Base-by-base conservation (phyloP, 345 rosid species). In the Euphorbia pulcherrima region DNA sequence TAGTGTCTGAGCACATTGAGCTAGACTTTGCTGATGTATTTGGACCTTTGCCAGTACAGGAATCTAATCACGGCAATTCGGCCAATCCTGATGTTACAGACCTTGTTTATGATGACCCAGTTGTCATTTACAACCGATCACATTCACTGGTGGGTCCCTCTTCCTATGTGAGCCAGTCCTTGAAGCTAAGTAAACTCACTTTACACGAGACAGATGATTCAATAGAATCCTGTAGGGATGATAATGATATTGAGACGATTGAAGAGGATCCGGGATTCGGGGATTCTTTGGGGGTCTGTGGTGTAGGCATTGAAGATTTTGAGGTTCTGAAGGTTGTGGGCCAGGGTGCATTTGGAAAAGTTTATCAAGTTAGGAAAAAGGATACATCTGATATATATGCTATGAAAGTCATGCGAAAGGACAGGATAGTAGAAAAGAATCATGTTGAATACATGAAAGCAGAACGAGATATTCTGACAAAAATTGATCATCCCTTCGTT, bases 391-490 rank as follows among this genome's bases (percentile, higher is more conserved):
- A 94, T 75, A 88, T 94, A 69, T 89, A 75, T 65, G 99, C 99
- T 2, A 94, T 94, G 99, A 94, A 94, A 85, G 99, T 94, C 64
- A 87, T 94, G 97, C 77, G 99, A 54, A 94, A 94, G 84, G 99
- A 94, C 74, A 85, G 78, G 67, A 88, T 94, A 13, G 82, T 94
- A 85, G 96, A 94, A 86, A 91, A 85, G 82, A 86, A 94, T 79
- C 97, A 89, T 48, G 95, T 86, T 1, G 97, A 83, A 63, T 94
- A 91, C 85, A 94, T 89, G 99, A 89, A 87, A 81, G 92, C 96
- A 23, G 99, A 94, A 78, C 90, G 94, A 60, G 96, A 94, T 60
- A 94, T 94, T 66, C 79, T 94, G 39, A 89, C 88, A 0, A 88
- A 88, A 76, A 77, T 87, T 3, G 90, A 89, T 54, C 97, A 94